These are phyloP conservation scores for Yarrowia osloensis DNA, from an alignment of 805 yeast species.

Conservation along the genomic window DNA sequence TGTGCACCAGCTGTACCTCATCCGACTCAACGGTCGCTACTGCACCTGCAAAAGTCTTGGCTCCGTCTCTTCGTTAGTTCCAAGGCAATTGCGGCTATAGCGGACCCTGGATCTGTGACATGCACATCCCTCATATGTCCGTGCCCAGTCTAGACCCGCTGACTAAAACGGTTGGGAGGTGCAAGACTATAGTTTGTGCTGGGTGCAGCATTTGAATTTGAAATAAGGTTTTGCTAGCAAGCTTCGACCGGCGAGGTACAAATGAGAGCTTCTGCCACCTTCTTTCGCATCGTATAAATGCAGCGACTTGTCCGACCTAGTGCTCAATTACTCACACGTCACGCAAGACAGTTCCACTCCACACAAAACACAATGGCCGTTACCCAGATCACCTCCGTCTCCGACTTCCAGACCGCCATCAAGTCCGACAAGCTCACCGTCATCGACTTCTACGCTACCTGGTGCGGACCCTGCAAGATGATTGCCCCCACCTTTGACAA, in stretches of 20 bases:
- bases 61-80: background rate
- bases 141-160: constrained; percentile 15
- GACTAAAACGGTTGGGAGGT: background rate
- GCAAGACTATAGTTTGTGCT: no score
- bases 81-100: constrained; percentile 17
- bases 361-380: constrained; percentile 50
- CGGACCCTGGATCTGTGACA: background rate
- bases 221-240: constrained; percentile 20
- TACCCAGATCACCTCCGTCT: constrained; percentile 49
- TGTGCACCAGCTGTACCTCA: no score
- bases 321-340: constrained; percentile 21
- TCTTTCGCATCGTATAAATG: constrained; percentile 26
- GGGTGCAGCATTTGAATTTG: background rate
- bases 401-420: constrained; percentile 69
- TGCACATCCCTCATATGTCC: background rate
- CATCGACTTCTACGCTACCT: constrained; percentile 93
- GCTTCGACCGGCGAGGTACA: background rate
- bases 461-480: constrained; percentile 99
- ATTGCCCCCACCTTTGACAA: constrained; percentile 82
- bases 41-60: no score
- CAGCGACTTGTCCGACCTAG: constrained; percentile 25
- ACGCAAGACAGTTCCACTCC: constrained; percentile 31
- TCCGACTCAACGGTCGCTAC: background rate
- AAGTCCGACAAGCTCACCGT: constrained; percentile 72
- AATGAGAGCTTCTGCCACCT: constrained; percentile 26